Evolutionary conservation across 2,329 filamentous ascomycete species (phyloP), one percentile per base, ranked within the genome.

Genomic region (Colletotrichum gloeosporioides): DNA sequence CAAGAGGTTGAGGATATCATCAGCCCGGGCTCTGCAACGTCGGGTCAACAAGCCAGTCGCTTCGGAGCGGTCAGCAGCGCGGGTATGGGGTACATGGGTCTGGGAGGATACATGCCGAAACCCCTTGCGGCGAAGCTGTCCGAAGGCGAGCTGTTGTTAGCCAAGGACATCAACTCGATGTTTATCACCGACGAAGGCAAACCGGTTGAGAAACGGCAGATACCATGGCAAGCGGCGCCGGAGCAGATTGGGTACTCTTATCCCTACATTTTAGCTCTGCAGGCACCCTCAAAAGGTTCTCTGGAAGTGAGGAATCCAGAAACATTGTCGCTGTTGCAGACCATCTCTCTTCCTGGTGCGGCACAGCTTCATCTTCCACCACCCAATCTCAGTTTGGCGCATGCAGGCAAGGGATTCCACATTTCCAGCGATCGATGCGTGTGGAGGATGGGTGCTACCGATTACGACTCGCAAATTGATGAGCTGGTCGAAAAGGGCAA

Each of bases 201-300:
- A 79, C 90, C 96, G 0, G 83, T 98, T 39, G 94, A 96, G 61
- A 95, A 95, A 84, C 90, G 94, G 71, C 96, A 99, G 83, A 93
- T 99, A n/a, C 96, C 96, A 2, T 99, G 97, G 97, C 91, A 93
- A 57, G 89, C 92, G 39, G 95, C 96, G 2, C 98, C 97, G 2
- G 96, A 98, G 80, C 94, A 94, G 72, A 93, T 99, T 75, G 97
- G 96, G 27, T 99, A 98, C 84, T 98, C 96, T 27, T 99, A 99
- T 83, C 97, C 97, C 0, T 99, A 98, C 82, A 93, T 99, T 71
- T 88, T 99, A 65, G 95, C 96, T 12, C 87, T 99, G 16, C 96
- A 98, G 82, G 89, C 95, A 9, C 92, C 95, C 1, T 90, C 94
- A 2, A 98, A 97, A 84, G 96, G 96, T 4, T 92, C 92, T 1